These are phyloP conservation scores for Rhodamnia rubescens DNA, from an alignment of 345 rosid species.

Conservation along the genomic window DNA sequence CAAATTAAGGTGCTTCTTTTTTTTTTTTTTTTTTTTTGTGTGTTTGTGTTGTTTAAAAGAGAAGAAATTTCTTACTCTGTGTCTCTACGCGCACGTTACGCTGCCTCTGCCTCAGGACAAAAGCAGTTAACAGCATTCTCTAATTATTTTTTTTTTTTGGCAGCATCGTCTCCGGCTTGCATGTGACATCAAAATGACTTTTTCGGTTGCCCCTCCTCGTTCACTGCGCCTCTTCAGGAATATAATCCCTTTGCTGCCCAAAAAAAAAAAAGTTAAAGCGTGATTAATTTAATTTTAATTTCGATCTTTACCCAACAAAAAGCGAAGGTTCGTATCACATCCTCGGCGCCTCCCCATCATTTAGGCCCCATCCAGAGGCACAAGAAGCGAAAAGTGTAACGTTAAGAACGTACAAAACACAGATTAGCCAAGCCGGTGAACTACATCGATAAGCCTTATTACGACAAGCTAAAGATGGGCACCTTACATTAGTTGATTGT, in stretches of 20 bases:
- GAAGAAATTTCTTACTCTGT: background rate
- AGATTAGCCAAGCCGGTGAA: background rate
- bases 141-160: accelerated
- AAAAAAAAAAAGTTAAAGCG: background rate
- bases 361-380: background rate
- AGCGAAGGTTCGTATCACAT: background rate
- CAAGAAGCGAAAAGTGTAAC: background rate
- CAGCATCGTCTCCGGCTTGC: background rate
- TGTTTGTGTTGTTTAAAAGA: too few species aligned
- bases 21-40: too few species aligned
- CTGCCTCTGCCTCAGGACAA: background rate
- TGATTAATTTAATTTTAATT: background rate
- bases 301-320: background rate
- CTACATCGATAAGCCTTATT: too few species aligned
- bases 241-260: background rate
- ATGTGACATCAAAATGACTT: background rate
- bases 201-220: background rate
- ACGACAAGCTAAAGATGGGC: too few species aligned
- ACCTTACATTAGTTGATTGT: too few species aligned
- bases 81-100: background rate
- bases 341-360: background rate
- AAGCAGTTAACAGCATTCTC: background rate
- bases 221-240: background rate
- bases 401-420: background rate
- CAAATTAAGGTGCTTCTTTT: too few species aligned